These are phyloP conservation scores for Boletus pseudo-olivaceus DNA, from an alignment of 768 basidiomycete species.

Conservation along the genomic window DNA sequence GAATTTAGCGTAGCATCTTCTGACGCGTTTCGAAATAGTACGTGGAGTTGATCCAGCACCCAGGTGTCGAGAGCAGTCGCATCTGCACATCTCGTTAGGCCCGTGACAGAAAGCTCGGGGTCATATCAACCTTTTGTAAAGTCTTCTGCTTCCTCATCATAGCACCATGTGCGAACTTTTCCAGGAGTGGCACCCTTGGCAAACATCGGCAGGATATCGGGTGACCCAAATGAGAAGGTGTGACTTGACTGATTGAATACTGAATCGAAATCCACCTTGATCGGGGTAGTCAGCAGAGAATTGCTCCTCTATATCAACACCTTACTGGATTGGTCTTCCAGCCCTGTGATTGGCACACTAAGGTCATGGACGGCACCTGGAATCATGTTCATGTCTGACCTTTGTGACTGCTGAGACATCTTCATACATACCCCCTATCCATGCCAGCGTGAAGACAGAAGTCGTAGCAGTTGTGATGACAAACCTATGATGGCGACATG, in stretches of 20 bases:
- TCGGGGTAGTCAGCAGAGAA: background rate
- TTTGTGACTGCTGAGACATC: constrained; percentile 87
- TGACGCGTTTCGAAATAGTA: constrained; percentile 63
- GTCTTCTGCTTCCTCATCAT: constrained; percentile 75
- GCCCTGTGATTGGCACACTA: constrained; percentile 42
- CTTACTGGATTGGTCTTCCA: constrained; percentile 82
- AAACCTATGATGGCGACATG: constrained; percentile 85
- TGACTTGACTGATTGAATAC: constrained; percentile 78
- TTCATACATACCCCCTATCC: constrained; percentile 85
- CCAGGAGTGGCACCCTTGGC: constrained; percentile 65
- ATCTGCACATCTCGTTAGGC: constrained; percentile 39
- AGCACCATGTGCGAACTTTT: constrained; percentile 72
- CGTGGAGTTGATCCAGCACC: constrained; percentile 68
- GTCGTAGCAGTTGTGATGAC: constrained; percentile 2
- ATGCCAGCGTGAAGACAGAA: constrained; percentile 4
- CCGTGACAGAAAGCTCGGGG: background rate
- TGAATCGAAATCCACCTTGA: constrained; percentile 74
- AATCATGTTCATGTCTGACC: constrained; percentile 35
- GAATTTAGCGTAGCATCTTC: constrained; percentile 44
- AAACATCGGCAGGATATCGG: constrained; percentile 90
- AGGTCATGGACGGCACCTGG: constrained; percentile 4
- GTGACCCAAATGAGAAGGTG: constrained; percentile 83
- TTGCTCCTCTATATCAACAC: background rate
- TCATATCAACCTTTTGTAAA: constrained; percentile 68
- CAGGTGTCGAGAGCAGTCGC: constrained; percentile 75